Evolutionary conservation across 1,284 basidiomycete species (phyloP), one percentile per base, ranked within the genome.

Genomic region (Macrocystidia cucumis): DNA sequence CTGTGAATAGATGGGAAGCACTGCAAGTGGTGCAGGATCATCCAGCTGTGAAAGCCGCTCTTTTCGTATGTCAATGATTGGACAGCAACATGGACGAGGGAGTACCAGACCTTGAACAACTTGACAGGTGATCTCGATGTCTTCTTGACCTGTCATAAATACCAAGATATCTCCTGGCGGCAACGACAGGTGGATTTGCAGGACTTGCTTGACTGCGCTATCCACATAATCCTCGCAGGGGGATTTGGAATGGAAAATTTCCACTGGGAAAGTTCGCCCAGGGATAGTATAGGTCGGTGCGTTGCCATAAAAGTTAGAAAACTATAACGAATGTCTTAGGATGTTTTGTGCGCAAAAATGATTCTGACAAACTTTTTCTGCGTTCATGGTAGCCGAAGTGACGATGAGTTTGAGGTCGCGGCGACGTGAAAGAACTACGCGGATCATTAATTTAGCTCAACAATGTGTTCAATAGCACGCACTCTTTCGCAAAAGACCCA

Each of bases 141-240:
- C 96, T 60, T 99, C 96, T 61, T 98, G 96, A 37, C 96, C 96
- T 17, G 96, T 99, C 95, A 98, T 98, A 60, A 99, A 99, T 9
- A 98, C 91, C 23, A 99, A 70, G 38, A 98, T 90, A 62, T 98
- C 96, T 4, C 96, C 96, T 0, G 79, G 78, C n/a, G 92, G 91
- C 12, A 87, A 74, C 0, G 92, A 91, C 16, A 98, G 68, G 54
- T 98, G 96, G 34, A 99, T 98, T 51, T 95, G 89, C 5, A 98
- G 70, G 5, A 97, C 87, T 61, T 98, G 93, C 64, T 98, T 98
- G 44, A 99, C 93, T 0, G 96, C 88, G 43, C 87, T 83, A 52
- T 98, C 96, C 40, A 99, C 96, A 51, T 98, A 99, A 54, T 99
- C 96, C 53, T 98, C 95, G 53, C 93, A 98, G 0, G 96, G 96